Evolutionary conservation across 2,329 filamentous ascomycete species (phyloP), one percentile per base, ranked within the genome.

Genomic region (Phyllosticta paracitricarpa): DNA sequence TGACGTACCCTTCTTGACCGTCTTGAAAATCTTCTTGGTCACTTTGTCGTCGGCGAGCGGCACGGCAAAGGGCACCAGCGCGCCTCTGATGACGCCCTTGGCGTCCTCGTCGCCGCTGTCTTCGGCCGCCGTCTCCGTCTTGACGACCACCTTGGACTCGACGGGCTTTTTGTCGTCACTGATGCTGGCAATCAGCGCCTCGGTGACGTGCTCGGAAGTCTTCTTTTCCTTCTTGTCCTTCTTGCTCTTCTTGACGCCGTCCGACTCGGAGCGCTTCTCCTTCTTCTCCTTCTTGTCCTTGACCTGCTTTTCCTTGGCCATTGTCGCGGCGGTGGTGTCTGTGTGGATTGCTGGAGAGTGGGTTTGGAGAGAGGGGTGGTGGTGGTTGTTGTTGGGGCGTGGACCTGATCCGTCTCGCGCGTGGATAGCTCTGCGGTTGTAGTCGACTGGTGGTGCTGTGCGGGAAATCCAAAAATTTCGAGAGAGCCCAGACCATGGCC

Each of bases 21-120:
- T 78, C 76, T 87, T 87, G 59, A 88, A 76, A 56, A 89, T 82
- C 71, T 85, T 84, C 76, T 85, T 84, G 63, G 81, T 77, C 63
- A 78, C 82, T 82, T 95, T 94, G 65, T 90, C 89, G 65, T 91
- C 86, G 28, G 88, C 88, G 63, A 95, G 78, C 35, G 91, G 89
- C 68, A 88, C 82, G 62, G 92, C 91, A 72, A 96, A 94, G 30
- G 91, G 89, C 61, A 95, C 89, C 56, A 95, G 79, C 62, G 87
- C 85, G 68, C 73, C 75, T 63, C 69, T 67, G 61, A 48, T 17
- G 14, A 51, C 25, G 30, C 4, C 17, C 25, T 19, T 73, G 86
- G 86, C 77, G 63, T 85, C 84, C 75, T 86, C 87, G 52, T 75
- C 73, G 67, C 81, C 78, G 62, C 76, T 81, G 75, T 89, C 82